Evolutionary conservation across 139 green algal genomes (phyloP).

Genomic region (Zygnema circumcarinatum): DNA sequence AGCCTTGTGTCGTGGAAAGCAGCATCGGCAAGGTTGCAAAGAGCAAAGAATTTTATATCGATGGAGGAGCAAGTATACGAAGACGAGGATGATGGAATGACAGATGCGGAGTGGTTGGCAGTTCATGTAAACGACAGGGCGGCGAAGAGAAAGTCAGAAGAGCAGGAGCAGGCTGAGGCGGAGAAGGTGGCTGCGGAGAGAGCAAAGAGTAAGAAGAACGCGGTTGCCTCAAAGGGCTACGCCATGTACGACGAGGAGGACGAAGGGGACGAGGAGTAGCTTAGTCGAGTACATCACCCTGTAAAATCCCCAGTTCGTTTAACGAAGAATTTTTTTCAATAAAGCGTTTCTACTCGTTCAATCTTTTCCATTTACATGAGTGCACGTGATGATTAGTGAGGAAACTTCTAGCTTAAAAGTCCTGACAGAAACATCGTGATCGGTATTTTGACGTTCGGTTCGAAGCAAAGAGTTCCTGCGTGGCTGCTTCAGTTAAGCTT

Average conservation of each 20-base stretch:
- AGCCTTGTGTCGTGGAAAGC: constrained; percentile 87
- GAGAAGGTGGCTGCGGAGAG: neutral
- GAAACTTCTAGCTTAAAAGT: too few relatives aligned
- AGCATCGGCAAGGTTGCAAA: constrained; percentile 58
- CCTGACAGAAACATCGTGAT: too few relatives aligned
- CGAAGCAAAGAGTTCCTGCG: too few relatives aligned
- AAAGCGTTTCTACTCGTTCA: too few relatives aligned
- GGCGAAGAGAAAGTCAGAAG: neutral
- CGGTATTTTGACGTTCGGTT: too few relatives aligned
- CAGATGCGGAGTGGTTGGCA: neutral
- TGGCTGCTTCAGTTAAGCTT: too few relatives aligned
- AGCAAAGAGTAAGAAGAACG: neutral
- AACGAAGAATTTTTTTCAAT: too few relatives aligned
- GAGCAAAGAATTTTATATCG: neutral
- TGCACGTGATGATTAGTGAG: too few relatives aligned
- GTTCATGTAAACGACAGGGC: neutral
- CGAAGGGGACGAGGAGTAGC: neutral
- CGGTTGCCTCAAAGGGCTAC: neutral
- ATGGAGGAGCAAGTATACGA: neutral
- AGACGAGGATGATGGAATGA: neutral
- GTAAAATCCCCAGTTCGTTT: too few relatives aligned
- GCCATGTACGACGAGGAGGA: neutral
- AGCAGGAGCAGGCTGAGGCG: neutral
- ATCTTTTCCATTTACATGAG: too few relatives aligned
- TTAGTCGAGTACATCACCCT: neutral